phyloP scores from a whole-genome alignment of 176 grass and related monocot genomes.

The Oryza rufipogon region DNA sequence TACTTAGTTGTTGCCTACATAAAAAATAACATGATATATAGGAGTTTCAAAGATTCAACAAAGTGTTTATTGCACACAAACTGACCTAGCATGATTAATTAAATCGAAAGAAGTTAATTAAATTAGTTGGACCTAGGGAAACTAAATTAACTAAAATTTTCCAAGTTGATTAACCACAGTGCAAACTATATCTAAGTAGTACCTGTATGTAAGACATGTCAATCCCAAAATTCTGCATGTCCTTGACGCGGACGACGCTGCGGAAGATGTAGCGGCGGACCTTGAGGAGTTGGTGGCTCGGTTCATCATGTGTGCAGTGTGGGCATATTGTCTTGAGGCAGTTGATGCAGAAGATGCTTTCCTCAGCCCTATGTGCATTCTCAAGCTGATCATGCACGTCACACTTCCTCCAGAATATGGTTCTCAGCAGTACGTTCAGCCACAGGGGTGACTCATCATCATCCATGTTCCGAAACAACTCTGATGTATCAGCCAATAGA shows the following conservation, averaged over 20 bases:
- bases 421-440: conserved; percentile 19
- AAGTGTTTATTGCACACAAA: background rate
- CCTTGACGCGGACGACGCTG: conserved; percentile 38
- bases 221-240: conserved; percentile 24
- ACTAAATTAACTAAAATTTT: background rate
- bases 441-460: background rate
- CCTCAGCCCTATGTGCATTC: conserved; percentile 13
- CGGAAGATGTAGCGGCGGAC: conserved; percentile 48
- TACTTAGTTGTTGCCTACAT: background rate
- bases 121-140: background rate
- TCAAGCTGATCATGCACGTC: background rate
- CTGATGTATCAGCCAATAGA: background rate
- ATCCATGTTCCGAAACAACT: background rate
- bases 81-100: background rate
- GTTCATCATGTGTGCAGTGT: conserved; percentile 10
- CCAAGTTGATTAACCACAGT: no score
- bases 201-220: conserved; percentile 50
- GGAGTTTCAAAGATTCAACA: background rate
- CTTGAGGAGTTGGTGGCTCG: conserved; percentile 34
- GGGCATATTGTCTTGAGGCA: conserved; percentile 35
- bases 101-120: no score
- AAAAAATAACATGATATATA: background rate
- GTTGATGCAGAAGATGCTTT: conserved; percentile 40
- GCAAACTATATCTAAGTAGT: no score
- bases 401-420: conserved; percentile 33